Evolutionary conservation across 2,329 filamentous ascomycete genomes (phyloP).

Genomic region (Colletotrichum tabaci): DNA sequence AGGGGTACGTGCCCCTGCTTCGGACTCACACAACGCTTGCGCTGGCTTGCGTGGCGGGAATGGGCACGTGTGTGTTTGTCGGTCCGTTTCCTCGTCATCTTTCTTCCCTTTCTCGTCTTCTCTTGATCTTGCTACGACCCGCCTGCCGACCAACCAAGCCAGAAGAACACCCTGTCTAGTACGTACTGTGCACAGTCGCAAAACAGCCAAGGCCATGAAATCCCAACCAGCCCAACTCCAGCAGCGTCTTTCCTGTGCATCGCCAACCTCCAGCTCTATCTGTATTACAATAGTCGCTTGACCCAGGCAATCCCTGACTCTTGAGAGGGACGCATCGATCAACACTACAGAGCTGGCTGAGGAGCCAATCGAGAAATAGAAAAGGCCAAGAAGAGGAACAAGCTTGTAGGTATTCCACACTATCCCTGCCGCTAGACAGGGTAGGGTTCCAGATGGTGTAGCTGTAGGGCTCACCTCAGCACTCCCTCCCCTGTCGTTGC

Average conservation of each 20-base stretch:
- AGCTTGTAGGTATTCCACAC: constrained; percentile 44
- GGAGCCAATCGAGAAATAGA: constrained; percentile 47
- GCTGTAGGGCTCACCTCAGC: constrained; percentile 57
- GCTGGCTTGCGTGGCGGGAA: too few species aligned
- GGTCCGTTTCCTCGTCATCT: too few species aligned
- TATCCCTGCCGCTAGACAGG: constrained; percentile 36
- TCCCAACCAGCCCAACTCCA: background rate
- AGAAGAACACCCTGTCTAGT: too few species aligned
- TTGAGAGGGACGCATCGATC: constrained; percentile 38
- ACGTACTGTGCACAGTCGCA: background rate
- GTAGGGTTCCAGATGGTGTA: constrained; percentile 47
- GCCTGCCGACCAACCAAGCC: too few species aligned
- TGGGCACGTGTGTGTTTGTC: too few species aligned
- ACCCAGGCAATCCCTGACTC: background rate
- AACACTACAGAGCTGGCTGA: constrained; percentile 41
- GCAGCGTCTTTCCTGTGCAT: background rate
- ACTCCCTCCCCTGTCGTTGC: too few species aligned
- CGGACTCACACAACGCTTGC: background rate
- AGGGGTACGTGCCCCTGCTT: constrained; percentile 4
- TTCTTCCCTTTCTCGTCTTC: too few species aligned
- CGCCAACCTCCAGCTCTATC: constrained; percentile 4
- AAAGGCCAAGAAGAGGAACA: constrained; percentile 48
- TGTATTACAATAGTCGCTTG: constrained; percentile 17
- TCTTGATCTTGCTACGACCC: too few species aligned
- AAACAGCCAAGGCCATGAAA: background rate